These are phyloP conservation scores for Lecanoromycetidae sp. DNA, from an alignment of 2,329 filamentous ascomycete genomes.

Conservation along the genomic window DNA sequence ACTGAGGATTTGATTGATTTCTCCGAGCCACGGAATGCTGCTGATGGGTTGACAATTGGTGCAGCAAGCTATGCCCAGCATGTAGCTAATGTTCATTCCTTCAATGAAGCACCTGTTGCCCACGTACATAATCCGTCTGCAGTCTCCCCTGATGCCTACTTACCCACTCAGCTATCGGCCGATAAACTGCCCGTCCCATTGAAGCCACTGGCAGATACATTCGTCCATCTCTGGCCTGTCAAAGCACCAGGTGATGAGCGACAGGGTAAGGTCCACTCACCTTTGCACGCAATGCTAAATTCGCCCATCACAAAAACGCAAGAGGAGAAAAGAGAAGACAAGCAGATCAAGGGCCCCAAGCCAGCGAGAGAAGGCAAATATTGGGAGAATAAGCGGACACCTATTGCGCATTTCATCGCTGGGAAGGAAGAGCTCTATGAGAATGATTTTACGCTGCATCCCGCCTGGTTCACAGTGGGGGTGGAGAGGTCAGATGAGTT, in stretches of 20 bases:
- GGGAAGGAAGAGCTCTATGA: slow-evolving; percentile 62
- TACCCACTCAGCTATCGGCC: slow-evolving; percentile 33
- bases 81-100: slow-evolving; percentile 14
- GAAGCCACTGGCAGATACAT: slow-evolving; percentile 64
- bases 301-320: slow-evolving; percentile 57
- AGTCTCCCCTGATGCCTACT: slow-evolving; percentile 38
- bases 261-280: slow-evolving; percentile 70
- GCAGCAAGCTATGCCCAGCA: neutral
- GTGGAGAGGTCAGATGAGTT: slow-evolving; percentile 44
- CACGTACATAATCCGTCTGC: slow-evolving; percentile 14
- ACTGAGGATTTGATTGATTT: neutral
- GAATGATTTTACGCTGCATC: slow-evolving; percentile 76
- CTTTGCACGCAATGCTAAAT: slow-evolving; percentile 70
- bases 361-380: slow-evolving; percentile 50
- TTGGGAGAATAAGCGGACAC: slow-evolving; percentile 64
- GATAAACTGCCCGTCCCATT: slow-evolving; percentile 32
- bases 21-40: neutral
- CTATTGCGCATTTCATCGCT: slow-evolving; percentile 68
- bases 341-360: slow-evolving; percentile 42
- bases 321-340: slow-evolving; percentile 50
- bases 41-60: neutral
- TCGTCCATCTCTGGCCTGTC: slow-evolving; percentile 79
- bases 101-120: neutral
- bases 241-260: slow-evolving; percentile 77
- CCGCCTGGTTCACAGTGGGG: slow-evolving; percentile 52